phyloP scores from a whole-genome alignment of 257 asterid species.

The Catharanthus roseus region DNA sequence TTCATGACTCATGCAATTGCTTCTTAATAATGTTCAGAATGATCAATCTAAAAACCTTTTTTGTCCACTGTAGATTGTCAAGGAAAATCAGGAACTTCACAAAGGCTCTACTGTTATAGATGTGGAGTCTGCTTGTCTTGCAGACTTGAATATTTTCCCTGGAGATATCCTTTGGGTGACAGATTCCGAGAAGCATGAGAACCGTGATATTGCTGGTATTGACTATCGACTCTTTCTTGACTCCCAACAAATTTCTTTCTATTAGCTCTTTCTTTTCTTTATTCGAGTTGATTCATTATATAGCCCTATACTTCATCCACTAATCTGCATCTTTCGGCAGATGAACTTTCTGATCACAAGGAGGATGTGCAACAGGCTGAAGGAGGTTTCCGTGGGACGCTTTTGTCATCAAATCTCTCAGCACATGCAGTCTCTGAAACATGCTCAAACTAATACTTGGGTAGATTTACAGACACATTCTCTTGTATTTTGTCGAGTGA shows the following conservation, averaged over 20 bases:
- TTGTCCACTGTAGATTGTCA: conserved; percentile 57
- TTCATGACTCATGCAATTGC: neutral
- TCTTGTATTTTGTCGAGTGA: neutral
- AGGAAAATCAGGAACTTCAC: conserved; percentile 94
- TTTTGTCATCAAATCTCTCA: conserved; percentile 70
- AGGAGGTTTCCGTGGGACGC: conserved; percentile 96
- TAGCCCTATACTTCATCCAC: neutral
- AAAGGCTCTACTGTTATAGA: conserved; percentile 69
- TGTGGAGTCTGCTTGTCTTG: conserved; percentile 73
- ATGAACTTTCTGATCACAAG: conserved; percentile 76
- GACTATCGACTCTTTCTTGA: neutral
- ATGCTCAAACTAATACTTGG: conserved; percentile 41
- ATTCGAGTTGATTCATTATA: neutral
- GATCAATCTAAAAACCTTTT: neutral
- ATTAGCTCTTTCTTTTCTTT: neutral
- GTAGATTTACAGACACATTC: neutral
- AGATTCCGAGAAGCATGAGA: conserved; percentile 89
- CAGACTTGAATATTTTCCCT: conserved; percentile 80
- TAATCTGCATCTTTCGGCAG: conserved; percentile 36
- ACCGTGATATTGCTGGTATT: conserved; percentile 98
- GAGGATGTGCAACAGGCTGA: conserved; percentile 48
- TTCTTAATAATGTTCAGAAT: neutral
- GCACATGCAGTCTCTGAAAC: conserved; percentile 60
- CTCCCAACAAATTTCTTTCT: neutral
- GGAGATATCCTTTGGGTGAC: conserved; percentile 93